Evolutionary conservation across 1,284 basidiomycete genomes (phyloP), one percentile per base, ranked within the genome.

Genomic region (Cutaneotrichosporon spelunceum): DNA sequence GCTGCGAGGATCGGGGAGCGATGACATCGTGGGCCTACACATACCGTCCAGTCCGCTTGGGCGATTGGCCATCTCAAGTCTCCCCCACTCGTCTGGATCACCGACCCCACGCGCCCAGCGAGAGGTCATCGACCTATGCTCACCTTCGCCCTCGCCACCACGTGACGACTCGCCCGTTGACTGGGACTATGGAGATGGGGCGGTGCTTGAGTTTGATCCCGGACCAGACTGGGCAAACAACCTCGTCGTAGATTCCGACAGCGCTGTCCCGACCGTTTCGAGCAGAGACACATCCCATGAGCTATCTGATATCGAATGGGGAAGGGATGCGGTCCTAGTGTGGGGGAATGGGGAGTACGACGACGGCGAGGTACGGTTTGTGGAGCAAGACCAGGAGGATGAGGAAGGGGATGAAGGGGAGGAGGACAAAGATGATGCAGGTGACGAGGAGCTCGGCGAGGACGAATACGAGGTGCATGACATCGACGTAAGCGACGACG

Each of bases 241-340:
- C 47, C 47, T 27, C 48, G 48, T 30, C 27, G 26, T 50, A 24
- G 44, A 10, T 21, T 13, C 4, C 1, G 27, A 27, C 2, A 39
- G 23, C 9, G 21, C 23, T 3, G 36, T n/a, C 19, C 53, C 42
- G 23, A 44, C 53, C 2, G 54, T 45, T 14, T 45, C 39, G 19
- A 16, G 39, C 9, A 45, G 26, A 9, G 56, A 49, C 5, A 47
- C 33, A 14, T 45, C 29, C 3, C 29, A n/a, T 3, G 24, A 57
- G 2, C 19, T 21, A n/a, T 39, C 34, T 11, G 42, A 47, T 23
- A 30, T 14, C 14, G 61, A 56, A 2, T 67, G 62, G 63, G 63
- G 65, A 1, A 54, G 57, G n/a, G 65, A 72, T 52, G 73, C 73
- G 5, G 66, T 70, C 1, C 27, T 67, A 27, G 55, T 44, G 27